Evolutionary conservation across 2,329 filamentous ascomycete species (phyloP).

Genomic region (Colletotrichum costaricense): DNA sequence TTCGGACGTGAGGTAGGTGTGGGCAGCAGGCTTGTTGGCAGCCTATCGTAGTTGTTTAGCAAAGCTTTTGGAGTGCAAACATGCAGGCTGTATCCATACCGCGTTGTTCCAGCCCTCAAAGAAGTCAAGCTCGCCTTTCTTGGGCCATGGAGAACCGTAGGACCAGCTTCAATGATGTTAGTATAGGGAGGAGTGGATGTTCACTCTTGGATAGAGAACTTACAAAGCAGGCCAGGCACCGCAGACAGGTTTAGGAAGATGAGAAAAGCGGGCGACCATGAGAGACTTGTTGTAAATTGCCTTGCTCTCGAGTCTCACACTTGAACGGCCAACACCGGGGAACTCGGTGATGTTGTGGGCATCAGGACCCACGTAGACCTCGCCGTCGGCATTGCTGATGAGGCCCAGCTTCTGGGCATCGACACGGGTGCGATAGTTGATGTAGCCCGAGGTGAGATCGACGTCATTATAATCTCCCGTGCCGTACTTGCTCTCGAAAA

Average conservation of each 20-base stretch:
- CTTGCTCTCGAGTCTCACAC: constrained; percentile 74
- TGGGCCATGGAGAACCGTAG: constrained; percentile 67
- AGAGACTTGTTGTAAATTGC: constrained; percentile 73
- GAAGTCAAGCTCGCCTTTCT: constrained; percentile 73
- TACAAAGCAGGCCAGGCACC: constrained; percentile 80
- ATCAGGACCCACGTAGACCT: constrained; percentile 54
- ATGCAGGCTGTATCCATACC: neutral
- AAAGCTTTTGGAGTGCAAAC: constrained; percentile 48
- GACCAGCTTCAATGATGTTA: constrained; percentile 54
- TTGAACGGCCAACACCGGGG: constrained; percentile 55
- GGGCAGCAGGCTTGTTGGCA: constrained; percentile 67
- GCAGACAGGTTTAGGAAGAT: constrained; percentile 74
- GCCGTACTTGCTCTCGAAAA: constrained; percentile 45
- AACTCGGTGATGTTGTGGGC: constrained; percentile 38
- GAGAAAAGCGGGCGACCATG: constrained; percentile 75
- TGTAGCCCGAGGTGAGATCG: constrained; percentile 75
- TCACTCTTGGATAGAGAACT: constrained; percentile 36
- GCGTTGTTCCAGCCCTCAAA: constrained; percentile 74
- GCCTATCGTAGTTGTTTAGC: constrained; percentile 49
- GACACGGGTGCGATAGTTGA: constrained; percentile 59
- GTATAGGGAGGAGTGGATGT: neutral
- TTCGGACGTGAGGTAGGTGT: constrained; percentile 55
- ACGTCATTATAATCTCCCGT: constrained; percentile 37
- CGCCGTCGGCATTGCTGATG: constrained; percentile 43
- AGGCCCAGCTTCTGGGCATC: constrained; percentile 51